These are phyloP conservation scores for Botryotinia narcissicola DNA, from an alignment of 2,329 filamentous ascomycete species.

Conservation along the genomic window DNA sequence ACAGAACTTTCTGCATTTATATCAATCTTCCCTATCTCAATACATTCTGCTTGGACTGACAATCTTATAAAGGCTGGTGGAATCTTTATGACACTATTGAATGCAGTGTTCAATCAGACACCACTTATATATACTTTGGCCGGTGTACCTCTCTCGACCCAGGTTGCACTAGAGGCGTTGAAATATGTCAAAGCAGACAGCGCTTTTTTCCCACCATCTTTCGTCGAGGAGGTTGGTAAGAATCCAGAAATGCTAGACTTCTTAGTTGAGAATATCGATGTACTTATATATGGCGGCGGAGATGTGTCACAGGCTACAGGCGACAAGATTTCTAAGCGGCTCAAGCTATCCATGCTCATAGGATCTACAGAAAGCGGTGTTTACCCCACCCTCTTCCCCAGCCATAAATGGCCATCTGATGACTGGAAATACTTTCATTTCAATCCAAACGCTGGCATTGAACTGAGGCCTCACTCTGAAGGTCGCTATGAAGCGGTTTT, in stretches of 20 bases:
- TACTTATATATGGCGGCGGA: too few relatives aligned
- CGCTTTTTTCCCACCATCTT: not conserved
- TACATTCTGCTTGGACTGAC: too few relatives aligned
- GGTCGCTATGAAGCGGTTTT: conserved; percentile 33
- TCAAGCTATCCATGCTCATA: too few relatives aligned
- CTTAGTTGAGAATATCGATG: too few relatives aligned
- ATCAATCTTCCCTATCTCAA: too few relatives aligned
- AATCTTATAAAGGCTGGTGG: not conserved
- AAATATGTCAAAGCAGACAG: not conserved
- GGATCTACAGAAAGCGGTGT: too few relatives aligned
- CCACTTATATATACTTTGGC: not conserved
- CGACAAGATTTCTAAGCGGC: too few relatives aligned
- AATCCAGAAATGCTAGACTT: too few relatives aligned
- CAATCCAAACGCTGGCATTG: not conserved
- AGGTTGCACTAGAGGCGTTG: fast-evolving
- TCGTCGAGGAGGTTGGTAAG: too few relatives aligned
- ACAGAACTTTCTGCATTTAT: too few relatives aligned
- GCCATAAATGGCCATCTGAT: not conserved
- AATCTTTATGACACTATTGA: not conserved
- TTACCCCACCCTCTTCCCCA: not conserved
- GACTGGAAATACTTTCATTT: conserved; percentile 8
- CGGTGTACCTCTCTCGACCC: not conserved
- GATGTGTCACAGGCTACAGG: too few relatives aligned
- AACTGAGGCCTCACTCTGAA: not conserved
- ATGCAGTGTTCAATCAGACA: not conserved